Evolutionary conservation across 1,284 basidiomycete genomes (phyloP).

Genomic region (Ustilago nuda): DNA sequence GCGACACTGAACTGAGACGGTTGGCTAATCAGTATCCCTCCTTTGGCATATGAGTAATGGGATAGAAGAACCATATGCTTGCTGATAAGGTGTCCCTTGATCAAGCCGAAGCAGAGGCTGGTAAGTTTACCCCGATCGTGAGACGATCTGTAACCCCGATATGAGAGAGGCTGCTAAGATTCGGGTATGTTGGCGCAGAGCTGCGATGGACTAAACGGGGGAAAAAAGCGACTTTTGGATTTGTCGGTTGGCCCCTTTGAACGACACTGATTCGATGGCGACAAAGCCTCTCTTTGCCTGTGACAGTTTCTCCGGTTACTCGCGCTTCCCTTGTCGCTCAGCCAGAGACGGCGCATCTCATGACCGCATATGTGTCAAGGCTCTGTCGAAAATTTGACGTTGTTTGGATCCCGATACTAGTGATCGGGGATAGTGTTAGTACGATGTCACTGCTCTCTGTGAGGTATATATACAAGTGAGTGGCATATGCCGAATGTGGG

Average conservation of each 20-base stretch:
- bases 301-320: neutral
- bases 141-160: neutral
- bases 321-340: neutral
- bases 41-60: slow-evolving; percentile 39
- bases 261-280: slow-evolving; percentile 1
- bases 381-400: too few species aligned
- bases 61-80: neutral
- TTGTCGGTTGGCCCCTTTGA: slow-evolving; percentile 23
- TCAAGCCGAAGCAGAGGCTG: neutral
- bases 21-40: slow-evolving; percentile 47
- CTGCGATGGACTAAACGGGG: slow-evolving; percentile 29
- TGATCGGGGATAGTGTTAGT: too few species aligned
- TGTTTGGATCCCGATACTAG: too few species aligned
- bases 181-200: neutral
- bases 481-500: too few species aligned
- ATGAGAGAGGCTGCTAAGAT: neutral
- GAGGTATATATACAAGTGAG: too few species aligned
- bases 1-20: slow-evolving; percentile 41
- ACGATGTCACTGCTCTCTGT: too few species aligned
- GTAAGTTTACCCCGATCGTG: neutral
- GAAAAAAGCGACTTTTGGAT: slow-evolving; percentile 32
- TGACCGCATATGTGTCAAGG: slow-evolving; percentile 3
- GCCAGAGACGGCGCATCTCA: neutral
- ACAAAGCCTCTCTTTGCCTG: neutral
- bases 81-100: neutral